phyloP scores from a whole-genome alignment of 1,139 yeast genomes.

The Kodamaea arcana region DNA sequence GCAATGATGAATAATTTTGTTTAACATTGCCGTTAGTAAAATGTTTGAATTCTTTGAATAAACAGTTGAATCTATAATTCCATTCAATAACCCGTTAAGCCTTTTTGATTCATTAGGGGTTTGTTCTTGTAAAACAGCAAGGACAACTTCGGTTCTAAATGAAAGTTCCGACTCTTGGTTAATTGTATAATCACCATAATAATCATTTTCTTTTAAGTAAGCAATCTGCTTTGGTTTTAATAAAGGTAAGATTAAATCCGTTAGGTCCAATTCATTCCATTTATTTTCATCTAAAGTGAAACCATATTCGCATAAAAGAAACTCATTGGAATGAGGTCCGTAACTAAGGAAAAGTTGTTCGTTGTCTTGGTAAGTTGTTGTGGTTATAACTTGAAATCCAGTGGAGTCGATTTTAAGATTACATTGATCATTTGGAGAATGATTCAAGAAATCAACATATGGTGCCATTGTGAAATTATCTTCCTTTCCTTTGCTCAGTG shows the following conservation, averaged over 20 bases:
- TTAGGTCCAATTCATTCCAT: constrained; percentile 71
- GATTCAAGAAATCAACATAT: constrained; percentile 83
- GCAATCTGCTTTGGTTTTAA: constrained; percentile 36
- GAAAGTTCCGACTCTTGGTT: constrained; percentile 50
- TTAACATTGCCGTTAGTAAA: constrained; percentile 33
- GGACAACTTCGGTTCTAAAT: constrained; percentile 71
- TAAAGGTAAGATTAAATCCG: constrained; percentile 34
- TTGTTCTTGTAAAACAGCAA: constrained; percentile 56
- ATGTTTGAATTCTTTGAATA: constrained; percentile 28
- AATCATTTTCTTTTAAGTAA: constrained; percentile 50
- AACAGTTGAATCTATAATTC: constrained; percentile 38
- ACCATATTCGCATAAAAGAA: constrained; percentile 82
- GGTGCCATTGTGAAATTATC: constrained; percentile 92
- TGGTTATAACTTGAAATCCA: constrained; percentile 52
- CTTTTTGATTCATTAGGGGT: constrained; percentile 30
- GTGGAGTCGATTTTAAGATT: constrained; percentile 39
- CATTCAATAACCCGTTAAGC: constrained; percentile 23
- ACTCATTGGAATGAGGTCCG: constrained; percentile 85
- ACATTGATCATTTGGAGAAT: constrained; percentile 55
- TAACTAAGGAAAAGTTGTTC: constrained; percentile 72
- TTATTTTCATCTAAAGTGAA: constrained; percentile 53
- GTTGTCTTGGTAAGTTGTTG: constrained; percentile 29
- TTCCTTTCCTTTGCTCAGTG: constrained; percentile 41
- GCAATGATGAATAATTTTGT: constrained; percentile 20
- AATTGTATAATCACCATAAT: constrained; percentile 72